Conservation (phyloP, 2,329 filamentous ascomycete genomes). For the Tolypocladium capitatum region DNA sequence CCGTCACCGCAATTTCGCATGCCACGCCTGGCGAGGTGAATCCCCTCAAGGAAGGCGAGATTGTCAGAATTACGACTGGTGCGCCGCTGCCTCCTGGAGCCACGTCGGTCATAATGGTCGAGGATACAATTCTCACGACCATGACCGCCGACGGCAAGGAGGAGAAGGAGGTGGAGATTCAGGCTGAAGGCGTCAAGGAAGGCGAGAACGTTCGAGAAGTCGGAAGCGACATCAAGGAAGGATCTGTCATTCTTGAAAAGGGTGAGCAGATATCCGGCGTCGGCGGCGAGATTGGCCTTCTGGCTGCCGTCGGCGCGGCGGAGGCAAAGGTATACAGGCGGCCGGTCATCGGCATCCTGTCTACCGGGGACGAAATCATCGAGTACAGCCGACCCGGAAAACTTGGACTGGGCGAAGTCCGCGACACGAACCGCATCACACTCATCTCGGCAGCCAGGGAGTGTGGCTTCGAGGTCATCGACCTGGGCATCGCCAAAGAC, state of each 20-base stretch:
- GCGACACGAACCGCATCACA: conserved; percentile 85
- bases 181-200: conserved; percentile 58
- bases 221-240: conserved; percentile 70
- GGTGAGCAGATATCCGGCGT: conserved; percentile 76
- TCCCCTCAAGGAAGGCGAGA: conserved; percentile 55
- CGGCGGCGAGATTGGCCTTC: conserved; percentile 80
- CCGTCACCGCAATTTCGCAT: conserved; percentile 76
- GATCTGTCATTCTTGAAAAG: conserved; percentile 55
- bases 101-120: conserved; percentile 82
- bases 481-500: conserved; percentile 76
- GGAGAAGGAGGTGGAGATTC: conserved; percentile 77
- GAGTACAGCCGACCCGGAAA: conserved; percentile 50
- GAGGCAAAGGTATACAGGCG: conserved; percentile 60
- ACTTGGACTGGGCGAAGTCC: conserved; percentile 68
- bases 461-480: conserved; percentile 66
- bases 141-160: conserved; percentile 70
- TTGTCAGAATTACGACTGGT: conserved; percentile 87
- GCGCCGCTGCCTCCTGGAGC: conserved; percentile 81
- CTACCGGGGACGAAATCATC: conserved; percentile 90
- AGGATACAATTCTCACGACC: conserved; percentile 69
- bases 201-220: conserved; percentile 87
- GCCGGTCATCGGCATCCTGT: conserved; percentile 74
- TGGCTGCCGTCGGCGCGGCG: conserved; percentile 69
- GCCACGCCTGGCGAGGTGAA: conserved; percentile 59
- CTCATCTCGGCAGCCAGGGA: conserved; percentile 64